Evolutionary conservation across 768 basidiomycete species (phyloP).

Genomic region (Lyophyllum shimeji): DNA sequence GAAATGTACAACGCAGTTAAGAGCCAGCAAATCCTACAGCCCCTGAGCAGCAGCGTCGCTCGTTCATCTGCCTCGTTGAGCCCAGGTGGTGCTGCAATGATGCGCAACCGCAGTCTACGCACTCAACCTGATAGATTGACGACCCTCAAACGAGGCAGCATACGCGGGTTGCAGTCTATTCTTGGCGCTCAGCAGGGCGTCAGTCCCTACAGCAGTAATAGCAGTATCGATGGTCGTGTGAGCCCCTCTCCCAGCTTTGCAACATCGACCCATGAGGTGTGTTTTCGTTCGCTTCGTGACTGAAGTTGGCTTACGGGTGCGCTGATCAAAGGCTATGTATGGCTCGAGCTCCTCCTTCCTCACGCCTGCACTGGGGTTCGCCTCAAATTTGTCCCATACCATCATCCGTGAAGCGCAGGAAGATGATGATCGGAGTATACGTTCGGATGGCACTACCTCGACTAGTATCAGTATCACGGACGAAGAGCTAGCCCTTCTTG

Average conservation of each 20-base stretch:
- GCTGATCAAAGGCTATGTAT: conserved; percentile 50
- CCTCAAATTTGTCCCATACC: conserved; percentile 91
- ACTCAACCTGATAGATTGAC: conserved; percentile 69
- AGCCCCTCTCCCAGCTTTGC: conserved; percentile 95
- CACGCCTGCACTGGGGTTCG: conserved; percentile 91
- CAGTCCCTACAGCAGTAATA: conserved; percentile 84
- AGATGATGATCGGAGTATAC: conserved; percentile 74
- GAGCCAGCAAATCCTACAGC: conserved; percentile 87
- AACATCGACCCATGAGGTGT: conserved; percentile 82
- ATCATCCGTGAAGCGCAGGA: conserved; percentile 96
- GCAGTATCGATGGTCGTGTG: conserved; percentile 82
- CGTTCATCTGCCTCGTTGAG: conserved; percentile 60
- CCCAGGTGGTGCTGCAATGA: conserved; percentile 47
- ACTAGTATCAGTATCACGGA: conserved; percentile 88
- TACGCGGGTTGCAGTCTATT: conserved; percentile 84
- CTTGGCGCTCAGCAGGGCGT: conserved; percentile 60
- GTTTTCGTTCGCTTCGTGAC: conserved; percentile 12
- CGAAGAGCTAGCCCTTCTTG: conserved; percentile 92
- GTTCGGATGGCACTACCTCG: conserved; percentile 62
- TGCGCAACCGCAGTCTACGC: conserved; percentile 74
- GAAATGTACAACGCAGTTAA: conserved; percentile 96
- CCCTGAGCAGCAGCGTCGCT: conserved; percentile 47
- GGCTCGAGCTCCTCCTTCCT: conserved; percentile 70
- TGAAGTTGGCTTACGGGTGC: conserved; percentile 2
- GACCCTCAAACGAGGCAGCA: conserved; percentile 87